Percentiles rank a stretch among this genome's conserved stretches.
These are phyloP conservation scores for Cladosporium sp. DNA, from an alignment of 2,329 filamentous ascomycete species.

Conservation along the genomic window DNA sequence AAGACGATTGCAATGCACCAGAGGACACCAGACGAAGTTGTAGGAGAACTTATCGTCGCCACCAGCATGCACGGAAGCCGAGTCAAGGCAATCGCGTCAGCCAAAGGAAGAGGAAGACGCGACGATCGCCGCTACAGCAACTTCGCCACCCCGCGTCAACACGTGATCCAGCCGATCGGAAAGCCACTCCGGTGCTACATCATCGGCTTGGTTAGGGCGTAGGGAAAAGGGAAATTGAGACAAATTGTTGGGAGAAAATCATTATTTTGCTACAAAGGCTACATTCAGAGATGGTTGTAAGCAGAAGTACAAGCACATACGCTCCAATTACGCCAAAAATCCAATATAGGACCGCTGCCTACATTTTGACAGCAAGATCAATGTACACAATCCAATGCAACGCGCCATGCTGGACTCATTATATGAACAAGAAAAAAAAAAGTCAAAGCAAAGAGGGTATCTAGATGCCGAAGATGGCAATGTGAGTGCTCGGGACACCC, in stretches of 20 bases:
- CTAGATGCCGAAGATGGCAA: constrained; percentile 14
- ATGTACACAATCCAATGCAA: neutral
- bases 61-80: neutral
- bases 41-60: neutral
- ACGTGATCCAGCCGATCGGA: neutral
- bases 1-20: neutral
- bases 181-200: neutral
- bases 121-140: neutral
- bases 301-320: neutral
- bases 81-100: constrained; percentile 1
- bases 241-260: neutral
- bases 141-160: neutral
- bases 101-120: constrained; percentile 1
- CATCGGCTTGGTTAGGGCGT: neutral
- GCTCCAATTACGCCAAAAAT: neutral
- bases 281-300: neutral
- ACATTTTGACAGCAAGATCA: neutral
- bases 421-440: neutral
- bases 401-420: neutral
- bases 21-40: neutral
- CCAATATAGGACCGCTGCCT: neutral
- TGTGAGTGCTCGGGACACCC: constrained; percentile 9
- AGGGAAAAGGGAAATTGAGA: neutral
- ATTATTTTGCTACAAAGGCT: neutral
- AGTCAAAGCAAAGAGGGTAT: too few relatives aligned